Evolutionary conservation across 2,329 filamentous ascomycete genomes (phyloP).

Genomic region (Scedosporium boydii): DNA sequence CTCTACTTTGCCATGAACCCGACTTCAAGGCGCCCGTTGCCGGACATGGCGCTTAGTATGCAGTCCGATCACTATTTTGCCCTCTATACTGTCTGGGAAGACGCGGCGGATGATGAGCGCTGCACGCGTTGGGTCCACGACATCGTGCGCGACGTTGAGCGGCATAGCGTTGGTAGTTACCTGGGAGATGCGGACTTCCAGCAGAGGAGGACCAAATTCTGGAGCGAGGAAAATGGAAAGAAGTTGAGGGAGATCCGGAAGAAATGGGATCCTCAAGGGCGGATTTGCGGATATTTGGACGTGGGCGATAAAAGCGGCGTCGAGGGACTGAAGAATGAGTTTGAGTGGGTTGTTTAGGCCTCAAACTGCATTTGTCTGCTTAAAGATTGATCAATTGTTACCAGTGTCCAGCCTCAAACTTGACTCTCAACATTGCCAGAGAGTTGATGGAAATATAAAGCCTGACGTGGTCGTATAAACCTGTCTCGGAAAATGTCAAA

Average conservation of each 20-base stretch:
- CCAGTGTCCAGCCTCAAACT: too few relatives aligned
- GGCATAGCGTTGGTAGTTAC: constrained; percentile 37
- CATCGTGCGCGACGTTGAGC: constrained; percentile 28
- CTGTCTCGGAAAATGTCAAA: too few relatives aligned
- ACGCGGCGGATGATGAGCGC: constrained; percentile 31
- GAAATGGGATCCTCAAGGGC: constrained; percentile 32
- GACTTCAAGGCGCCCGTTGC: constrained; percentile 23
- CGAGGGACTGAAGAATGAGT: constrained; percentile 29
- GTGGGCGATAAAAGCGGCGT: constrained; percentile 29
- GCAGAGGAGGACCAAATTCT: constrained; percentile 34
- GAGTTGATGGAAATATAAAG: too few relatives aligned
- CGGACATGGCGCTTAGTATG: constrained; percentile 45
- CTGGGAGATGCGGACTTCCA: constrained; percentile 46
- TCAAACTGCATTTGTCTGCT: too few relatives aligned
- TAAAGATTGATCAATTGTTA: too few relatives aligned
- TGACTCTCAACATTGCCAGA: too few relatives aligned
- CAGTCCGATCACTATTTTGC: constrained; percentile 48
- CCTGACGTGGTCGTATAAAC: too few relatives aligned
- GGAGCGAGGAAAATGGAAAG: constrained; percentile 30
- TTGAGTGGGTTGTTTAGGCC: constrained; percentile 19
- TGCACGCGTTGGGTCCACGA: constrained; percentile 34
- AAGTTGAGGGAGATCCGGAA: constrained; percentile 31
- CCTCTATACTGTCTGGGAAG: constrained; percentile 40
- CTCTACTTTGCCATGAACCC: constrained; percentile 44
- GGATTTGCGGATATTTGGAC: constrained; percentile 31